These are phyloP conservation scores for Ettlia oleoabundans DNA, from an alignment of 139 green algal genomes.

Conservation along the genomic window DNA sequence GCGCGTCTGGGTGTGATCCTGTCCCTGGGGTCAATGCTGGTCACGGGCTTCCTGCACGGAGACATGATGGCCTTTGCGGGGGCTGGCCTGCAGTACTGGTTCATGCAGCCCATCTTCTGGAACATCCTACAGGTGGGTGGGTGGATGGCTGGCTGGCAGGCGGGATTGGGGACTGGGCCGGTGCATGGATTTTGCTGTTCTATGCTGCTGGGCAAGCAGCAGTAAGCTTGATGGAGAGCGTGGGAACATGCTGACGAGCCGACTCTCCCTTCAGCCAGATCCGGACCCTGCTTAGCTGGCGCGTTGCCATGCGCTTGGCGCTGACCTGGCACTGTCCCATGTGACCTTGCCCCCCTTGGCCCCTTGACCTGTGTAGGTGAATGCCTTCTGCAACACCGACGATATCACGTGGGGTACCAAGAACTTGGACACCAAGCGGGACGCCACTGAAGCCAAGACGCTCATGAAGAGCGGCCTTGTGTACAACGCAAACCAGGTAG, in stretches of 20 bases:
- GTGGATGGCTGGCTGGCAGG: no score
- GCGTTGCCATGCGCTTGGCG: no score
- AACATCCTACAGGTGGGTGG: constrained; percentile 48
- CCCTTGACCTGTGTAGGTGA: no score
- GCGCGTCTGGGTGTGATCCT: constrained; percentile 39
- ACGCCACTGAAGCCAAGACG: constrained; percentile 34
- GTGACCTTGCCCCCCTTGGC: no score
- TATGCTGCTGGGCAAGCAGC: no score
- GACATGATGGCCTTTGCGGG: constrained; percentile 41
- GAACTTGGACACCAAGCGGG: constrained; percentile 53
- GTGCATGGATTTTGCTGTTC: no score
- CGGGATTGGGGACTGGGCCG: no score
- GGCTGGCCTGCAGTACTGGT: constrained; percentile 51
- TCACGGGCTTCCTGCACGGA: constrained; percentile 48
- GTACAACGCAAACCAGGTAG: constrained; percentile 34
- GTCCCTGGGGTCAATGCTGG: constrained; percentile 40
- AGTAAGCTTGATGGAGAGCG: no score
- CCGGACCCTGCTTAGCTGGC: no score
- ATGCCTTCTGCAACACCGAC: constrained; percentile 56
- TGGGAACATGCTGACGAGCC: no score
- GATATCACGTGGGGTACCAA: constrained; percentile 58
- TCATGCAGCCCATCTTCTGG: constrained; percentile 52
- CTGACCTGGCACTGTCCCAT: no score
- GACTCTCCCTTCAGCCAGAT: no score
- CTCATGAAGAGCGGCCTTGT: constrained; percentile 37